Percentiles rank a stretch among this genome's conserved stretches.
Conservation (phyloP, 345 rosid genomes). For the Mallotus nudiflorus region DNA sequence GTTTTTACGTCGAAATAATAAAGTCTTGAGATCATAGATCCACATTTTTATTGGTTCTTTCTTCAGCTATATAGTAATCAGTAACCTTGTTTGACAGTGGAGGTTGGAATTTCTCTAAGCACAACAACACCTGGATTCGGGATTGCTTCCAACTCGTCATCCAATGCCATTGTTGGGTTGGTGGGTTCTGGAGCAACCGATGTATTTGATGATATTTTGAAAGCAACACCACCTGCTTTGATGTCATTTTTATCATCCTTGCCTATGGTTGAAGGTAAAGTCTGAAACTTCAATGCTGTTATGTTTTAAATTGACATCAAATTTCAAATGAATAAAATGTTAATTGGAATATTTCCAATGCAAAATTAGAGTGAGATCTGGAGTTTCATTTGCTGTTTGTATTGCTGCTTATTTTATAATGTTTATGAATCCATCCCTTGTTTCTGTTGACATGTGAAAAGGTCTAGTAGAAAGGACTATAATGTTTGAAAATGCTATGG, state of each 20-base stretch:
- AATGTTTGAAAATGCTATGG: not conserved
- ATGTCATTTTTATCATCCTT: constrained; percentile 67
- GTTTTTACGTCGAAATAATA: no score
- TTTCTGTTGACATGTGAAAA: constrained; percentile 9
- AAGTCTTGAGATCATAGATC: not conserved
- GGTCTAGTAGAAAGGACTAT: not conserved
- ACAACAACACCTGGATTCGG: constrained; percentile 8
- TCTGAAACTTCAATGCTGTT: constrained; percentile 16
- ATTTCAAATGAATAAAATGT: not conserved
- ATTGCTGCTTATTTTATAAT: not conserved
- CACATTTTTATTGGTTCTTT: not conserved
- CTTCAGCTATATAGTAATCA: constrained; percentile 11
- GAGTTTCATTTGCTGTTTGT: not conserved
- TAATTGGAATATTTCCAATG: not conserved
- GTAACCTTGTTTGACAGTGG: constrained; percentile 30
- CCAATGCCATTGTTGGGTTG: constrained; percentile 38
- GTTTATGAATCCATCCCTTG: not conserved
- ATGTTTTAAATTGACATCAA: not conserved
- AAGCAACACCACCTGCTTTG: constrained; percentile 80
- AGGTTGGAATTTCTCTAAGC: constrained; percentile 33
- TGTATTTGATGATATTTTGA: constrained; percentile 61
- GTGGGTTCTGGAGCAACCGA: constrained; percentile 43
- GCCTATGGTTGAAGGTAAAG: constrained; percentile 71
- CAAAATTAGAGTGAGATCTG: not conserved
- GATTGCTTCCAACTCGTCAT: constrained; percentile 39